These are phyloP conservation scores for Wakefieldia striispora DNA, from an alignment of 768 basidiomycete genomes.

Conservation along the genomic window DNA sequence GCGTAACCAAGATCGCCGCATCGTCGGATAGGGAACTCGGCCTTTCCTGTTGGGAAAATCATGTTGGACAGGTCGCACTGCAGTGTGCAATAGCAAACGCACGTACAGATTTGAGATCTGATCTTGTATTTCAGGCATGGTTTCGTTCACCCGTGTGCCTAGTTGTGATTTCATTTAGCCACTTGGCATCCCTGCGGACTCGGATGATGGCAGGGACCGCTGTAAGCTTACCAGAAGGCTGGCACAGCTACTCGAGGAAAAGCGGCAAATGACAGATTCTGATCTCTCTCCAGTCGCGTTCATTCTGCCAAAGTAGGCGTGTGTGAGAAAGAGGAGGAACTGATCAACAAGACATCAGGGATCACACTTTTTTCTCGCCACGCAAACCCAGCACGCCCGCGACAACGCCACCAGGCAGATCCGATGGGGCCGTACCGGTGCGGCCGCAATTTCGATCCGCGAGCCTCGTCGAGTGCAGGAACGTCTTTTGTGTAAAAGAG, in stretches of 20 bases:
- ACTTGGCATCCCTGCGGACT: constrained; percentile 28
- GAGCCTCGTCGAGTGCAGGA: constrained; percentile 7
- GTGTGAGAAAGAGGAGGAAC: constrained; percentile 24
- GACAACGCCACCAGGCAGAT: constrained; percentile 21
- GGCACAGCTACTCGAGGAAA: constrained; percentile 25
- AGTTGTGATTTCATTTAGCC: constrained; percentile 37
- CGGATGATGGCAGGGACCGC: constrained; percentile 20
- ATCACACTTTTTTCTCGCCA: constrained; percentile 11
- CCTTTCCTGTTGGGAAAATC: constrained; percentile 39
- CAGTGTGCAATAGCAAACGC: constrained; percentile 28
- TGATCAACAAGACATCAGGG: constrained; percentile 16
- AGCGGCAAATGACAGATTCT: constrained; percentile 22
- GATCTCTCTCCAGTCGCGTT: constrained; percentile 8
- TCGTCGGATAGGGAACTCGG: constrained; percentile 30
- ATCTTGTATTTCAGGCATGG: constrained; percentile 34
- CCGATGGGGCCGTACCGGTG: constrained; percentile 13
- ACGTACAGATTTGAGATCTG: constrained; percentile 33
- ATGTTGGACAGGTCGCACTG: constrained; percentile 27
- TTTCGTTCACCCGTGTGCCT: constrained; percentile 30
- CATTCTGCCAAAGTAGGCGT: constrained; percentile 11
- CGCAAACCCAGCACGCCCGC: constrained; percentile 13
- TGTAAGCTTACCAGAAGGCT: constrained; percentile 14
- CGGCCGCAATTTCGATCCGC: constrained; percentile 20
- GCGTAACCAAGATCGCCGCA: constrained; percentile 35
- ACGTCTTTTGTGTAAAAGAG: constrained; percentile 1